Conservation (phyloP, 139 green algal genomes). For the Ettlia oleoabundans region DNA sequence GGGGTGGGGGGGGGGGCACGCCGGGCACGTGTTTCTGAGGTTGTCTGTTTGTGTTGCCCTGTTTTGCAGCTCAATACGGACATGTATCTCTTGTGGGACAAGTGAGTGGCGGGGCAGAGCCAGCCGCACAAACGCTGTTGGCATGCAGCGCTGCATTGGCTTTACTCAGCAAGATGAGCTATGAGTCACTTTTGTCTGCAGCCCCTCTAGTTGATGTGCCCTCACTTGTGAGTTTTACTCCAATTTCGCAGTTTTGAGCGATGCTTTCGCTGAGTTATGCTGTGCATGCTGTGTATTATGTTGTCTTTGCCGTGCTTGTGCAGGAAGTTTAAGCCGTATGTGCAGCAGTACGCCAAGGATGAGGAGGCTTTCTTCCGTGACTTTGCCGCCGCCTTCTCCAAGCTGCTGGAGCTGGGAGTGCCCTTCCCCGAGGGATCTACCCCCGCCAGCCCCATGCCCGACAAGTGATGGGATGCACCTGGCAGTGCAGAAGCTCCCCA, state of each 20-base stretch:
- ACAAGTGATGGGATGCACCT: not conserved
- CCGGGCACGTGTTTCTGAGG: constrained; percentile 52
- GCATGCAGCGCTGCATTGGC: not conserved
- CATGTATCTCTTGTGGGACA: constrained; percentile 46
- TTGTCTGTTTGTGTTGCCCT: not conserved
- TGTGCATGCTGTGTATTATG: no score
- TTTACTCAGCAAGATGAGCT: no score
- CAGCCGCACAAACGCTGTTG: not conserved
- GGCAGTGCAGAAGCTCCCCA: not conserved
- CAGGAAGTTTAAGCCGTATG: constrained; percentile 79
- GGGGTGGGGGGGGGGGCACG: no score
- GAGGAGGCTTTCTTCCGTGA: constrained; percentile 54
- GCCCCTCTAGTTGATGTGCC: not conserved
- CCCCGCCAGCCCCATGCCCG: not conserved
- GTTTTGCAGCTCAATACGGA: constrained; percentile 18
- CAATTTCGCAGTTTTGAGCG: no score
- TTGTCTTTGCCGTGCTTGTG: no score
- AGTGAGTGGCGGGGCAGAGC: not conserved
- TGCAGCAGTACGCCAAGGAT: constrained; percentile 67
- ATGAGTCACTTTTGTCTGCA: not conserved
- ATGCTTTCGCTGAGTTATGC: no score
- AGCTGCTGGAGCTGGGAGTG: constrained; percentile 59
- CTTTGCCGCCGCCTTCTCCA: constrained; percentile 49
- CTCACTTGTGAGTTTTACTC: not conserved
- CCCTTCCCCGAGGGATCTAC: constrained; percentile 45